A percentile compares a stretch with the other conserved stretches of the same genome.
Evolutionary conservation across 495 filamentous ascomycete species (phyloP).

Genomic region (Penicillium arizonense): DNA sequence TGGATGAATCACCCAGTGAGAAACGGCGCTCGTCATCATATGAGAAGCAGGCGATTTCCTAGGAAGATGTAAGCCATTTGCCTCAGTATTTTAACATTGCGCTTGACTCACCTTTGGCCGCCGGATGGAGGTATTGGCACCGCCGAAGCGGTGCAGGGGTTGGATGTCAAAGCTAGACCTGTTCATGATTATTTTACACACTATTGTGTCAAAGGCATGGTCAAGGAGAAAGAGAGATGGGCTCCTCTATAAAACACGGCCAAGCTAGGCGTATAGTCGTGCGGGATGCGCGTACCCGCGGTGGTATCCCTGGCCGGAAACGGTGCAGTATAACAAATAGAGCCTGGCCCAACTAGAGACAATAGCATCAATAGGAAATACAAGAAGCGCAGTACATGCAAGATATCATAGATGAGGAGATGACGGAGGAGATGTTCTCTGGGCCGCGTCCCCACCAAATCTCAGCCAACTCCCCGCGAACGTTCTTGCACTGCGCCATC

Average conservation of each 20-base stretch:
- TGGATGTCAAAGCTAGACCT: conserved; percentile 57
- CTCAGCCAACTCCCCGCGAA: conserved; percentile 14
- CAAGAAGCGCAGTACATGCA: no score
- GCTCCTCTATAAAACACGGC: background rate
- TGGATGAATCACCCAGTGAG: conserved; percentile 68
- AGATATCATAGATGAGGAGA: background rate
- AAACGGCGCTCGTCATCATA: conserved; percentile 82
- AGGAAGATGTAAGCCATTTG: background rate
- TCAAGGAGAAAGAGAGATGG: background rate
- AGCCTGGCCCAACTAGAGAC: background rate
- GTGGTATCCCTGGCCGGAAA: background rate
- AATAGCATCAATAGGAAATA: background rate
- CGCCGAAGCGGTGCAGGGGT: conserved; percentile 58
- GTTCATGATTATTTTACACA: conserved; percentile 25
- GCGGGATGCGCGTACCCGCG: background rate
- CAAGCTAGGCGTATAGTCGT: background rate
- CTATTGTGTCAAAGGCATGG: background rate
- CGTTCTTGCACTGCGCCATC: background rate
- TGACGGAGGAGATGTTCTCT: conserved; percentile 7
- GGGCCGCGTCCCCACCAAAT: conserved; percentile 23
- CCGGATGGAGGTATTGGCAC: conserved; percentile 61
- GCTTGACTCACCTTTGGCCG: conserved; percentile 58
- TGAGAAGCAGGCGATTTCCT: conserved; percentile 91
- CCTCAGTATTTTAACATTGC: background rate
- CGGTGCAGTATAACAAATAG: background rate